These are phyloP conservation scores for Leccinum incarnatum DNA, from an alignment of 768 basidiomycete genomes.

Conservation along the genomic window DNA sequence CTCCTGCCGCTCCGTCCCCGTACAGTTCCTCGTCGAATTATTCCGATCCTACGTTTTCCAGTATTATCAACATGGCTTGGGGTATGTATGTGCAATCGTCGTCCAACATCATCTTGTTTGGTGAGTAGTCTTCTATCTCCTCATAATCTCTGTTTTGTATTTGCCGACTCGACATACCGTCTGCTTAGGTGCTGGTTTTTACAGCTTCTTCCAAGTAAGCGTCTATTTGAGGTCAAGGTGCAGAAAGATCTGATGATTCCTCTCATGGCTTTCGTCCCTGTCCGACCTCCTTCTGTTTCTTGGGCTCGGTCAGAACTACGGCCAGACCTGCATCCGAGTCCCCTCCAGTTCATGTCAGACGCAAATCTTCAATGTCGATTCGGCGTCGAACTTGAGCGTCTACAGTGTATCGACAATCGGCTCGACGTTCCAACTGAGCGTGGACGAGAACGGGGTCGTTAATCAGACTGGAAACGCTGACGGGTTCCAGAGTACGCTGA, in stretches of 20 bases:
- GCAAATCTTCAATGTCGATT: constrained; percentile 43
- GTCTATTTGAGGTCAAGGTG: background rate
- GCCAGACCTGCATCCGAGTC: constrained; percentile 32
- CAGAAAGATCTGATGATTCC: background rate
- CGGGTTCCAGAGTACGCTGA: background rate
- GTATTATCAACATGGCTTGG: constrained; percentile 5
- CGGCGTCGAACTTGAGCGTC: constrained; percentile 35
- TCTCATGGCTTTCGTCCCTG: background rate
- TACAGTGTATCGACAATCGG: constrained; percentile 48
- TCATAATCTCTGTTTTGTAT: constrained; percentile 24
- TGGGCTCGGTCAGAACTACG: constrained; percentile 33
- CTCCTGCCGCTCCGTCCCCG: constrained; percentile 41
- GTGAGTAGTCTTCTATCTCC: constrained; percentile 14
- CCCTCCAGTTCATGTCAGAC: constrained; percentile 36
- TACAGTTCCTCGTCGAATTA: constrained; percentile 34
- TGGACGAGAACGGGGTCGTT: constrained; percentile 34
- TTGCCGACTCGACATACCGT: constrained; percentile 10
- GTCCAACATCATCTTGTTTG: constrained; percentile 42
- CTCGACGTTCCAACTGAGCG: constrained; percentile 39
- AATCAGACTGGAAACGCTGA: constrained; percentile 29
- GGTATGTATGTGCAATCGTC: constrained; percentile 31
- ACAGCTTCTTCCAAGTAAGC: constrained; percentile 45
- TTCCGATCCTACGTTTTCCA: constrained; percentile 38
- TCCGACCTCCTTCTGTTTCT: background rate
- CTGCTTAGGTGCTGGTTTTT: constrained; percentile 42